Evolutionary conservation across 176 grass and related monocot genomes (phyloP).

Genomic region (Ensete ventricosum): DNA sequence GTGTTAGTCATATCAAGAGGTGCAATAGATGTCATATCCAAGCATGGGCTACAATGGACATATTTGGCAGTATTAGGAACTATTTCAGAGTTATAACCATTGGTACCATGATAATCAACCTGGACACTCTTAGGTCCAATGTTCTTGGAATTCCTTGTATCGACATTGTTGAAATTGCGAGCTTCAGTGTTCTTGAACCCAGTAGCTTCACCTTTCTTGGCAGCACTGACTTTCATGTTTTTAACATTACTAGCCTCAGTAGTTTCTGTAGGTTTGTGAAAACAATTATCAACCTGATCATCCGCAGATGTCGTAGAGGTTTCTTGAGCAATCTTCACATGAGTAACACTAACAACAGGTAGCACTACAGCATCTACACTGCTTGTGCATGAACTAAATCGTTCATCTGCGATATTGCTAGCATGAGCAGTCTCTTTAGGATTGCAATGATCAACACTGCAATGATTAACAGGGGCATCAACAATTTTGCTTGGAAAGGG

Average conservation of each 20-base stretch:
- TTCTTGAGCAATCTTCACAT: constrained; percentile 1
- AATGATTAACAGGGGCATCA: too few relatives aligned
- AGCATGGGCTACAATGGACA: background rate
- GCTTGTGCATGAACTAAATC: constrained; percentile 9
- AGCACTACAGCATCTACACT: constrained; percentile 1
- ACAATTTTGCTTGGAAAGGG: too few relatives aligned
- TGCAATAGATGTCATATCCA: background rate
- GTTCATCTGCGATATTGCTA: constrained; percentile 26
- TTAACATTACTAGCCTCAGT: background rate
- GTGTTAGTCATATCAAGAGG: background rate
- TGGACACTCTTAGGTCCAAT: constrained; percentile 9
- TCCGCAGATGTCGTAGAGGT: background rate
- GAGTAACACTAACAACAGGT: constrained; percentile 21
- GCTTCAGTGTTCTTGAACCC: background rate
- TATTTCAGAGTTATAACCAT: background rate
- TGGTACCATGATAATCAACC: background rate
- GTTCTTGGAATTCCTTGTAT: constrained; percentile 25
- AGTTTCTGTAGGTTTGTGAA: constrained; percentile 3
- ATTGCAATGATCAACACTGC: too few relatives aligned
- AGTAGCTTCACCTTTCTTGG: background rate
- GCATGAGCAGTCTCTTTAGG: constrained; percentile 12
- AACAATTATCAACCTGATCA: constrained; percentile 28
- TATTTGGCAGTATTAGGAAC: background rate
- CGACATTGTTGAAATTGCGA: constrained; percentile 25
- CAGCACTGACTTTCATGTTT: background rate